Evolutionary conservation across 2,329 filamentous ascomycete genomes (phyloP), one percentile per base, ranked within the genome.

Genomic region (Fusarium foetens): DNA sequence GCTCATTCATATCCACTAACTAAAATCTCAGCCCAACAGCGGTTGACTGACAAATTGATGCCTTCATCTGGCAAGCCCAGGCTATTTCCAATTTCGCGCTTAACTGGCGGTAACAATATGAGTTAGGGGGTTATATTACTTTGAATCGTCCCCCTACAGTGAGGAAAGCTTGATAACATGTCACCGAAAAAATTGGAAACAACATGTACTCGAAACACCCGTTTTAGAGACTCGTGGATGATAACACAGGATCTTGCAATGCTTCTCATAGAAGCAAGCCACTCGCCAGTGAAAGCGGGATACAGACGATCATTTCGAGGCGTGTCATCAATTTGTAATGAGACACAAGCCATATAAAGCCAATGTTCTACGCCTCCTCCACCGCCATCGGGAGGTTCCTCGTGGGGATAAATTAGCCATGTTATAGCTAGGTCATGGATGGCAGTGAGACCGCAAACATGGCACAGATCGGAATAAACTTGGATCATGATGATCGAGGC

Each of bases 21-120:
- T 36, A 72, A 72, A 58, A 55, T 58, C 53, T 61, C 72, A 68
- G 59, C 52, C 61, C 45, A 36, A 63, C 68, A 75, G 73, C 70
- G 23, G 64, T 61, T 39, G 46, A 48, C 62, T 57, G 54, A 38
- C 51, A 66, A 61, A 68, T 67, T 64, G 62, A 63, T 74, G 58
- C 68, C 71, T 68, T 71, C 66, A 71, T 74, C 62, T 45, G 38
- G 42, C 38, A 39, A 42, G 55, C 46, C 70, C 59, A 53, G 60
- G 58, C 58, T 70, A 55, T 60, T 70, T 67, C 43, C 58, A 65
- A 48, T 64, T 67, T 67, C 52, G 52, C 39, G 69, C 29, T 68
- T 68, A 72, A 62, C 66, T 74, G 72, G 66, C 68, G 65, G 52
- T 35, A 66, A 61, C 58, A 64, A 65, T 72, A 75, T 46, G 45